A percentile compares a stretch with the other conserved stretches of the same genome.
Evolutionary conservation across 495 filamentous ascomycete genomes (phyloP).

Genomic region (Tuber magnatum): DNA sequence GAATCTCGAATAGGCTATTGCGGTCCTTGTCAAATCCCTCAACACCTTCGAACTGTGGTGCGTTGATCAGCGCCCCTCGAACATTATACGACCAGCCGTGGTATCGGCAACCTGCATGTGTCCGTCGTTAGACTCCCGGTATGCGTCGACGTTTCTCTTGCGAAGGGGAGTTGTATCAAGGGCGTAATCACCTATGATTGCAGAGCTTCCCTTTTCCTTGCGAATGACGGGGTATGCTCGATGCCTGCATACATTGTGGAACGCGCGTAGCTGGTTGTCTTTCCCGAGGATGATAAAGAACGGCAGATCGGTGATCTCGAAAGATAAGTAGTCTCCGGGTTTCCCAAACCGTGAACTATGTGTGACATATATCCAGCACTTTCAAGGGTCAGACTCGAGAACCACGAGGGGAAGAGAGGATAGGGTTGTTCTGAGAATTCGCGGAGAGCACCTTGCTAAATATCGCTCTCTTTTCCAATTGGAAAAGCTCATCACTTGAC

Average conservation of each 20-base stretch:
- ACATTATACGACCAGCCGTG: slow-evolving; percentile 59
- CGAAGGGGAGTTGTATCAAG: not conserved
- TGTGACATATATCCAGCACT: slow-evolving; percentile 52
- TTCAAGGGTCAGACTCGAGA: not conserved
- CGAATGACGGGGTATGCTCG: slow-evolving; percentile 53
- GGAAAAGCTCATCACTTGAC: slow-evolving; percentile 14
- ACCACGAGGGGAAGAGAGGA: not conserved
- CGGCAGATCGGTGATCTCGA: slow-evolving; percentile 47
- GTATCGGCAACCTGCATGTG: slow-evolving; percentile 48
- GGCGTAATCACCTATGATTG: slow-evolving; percentile 44
- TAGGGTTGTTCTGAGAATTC: slow-evolving; percentile 11
- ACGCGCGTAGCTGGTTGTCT: slow-evolving; percentile 50
- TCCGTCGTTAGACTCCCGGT: slow-evolving; percentile 2
- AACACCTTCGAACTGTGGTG: slow-evolving; percentile 51
- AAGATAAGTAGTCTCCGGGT: slow-evolving; percentile 49
- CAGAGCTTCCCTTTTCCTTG: slow-evolving; percentile 46
- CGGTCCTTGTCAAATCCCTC: slow-evolving; percentile 52
- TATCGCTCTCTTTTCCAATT: slow-evolving; percentile 14
- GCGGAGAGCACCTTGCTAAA: slow-evolving; percentile 13
- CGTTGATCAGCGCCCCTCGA: slow-evolving; percentile 52
- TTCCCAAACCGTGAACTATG: slow-evolving; percentile 47
- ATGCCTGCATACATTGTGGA: slow-evolving; percentile 56
- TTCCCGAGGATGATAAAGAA: slow-evolving; percentile 50
- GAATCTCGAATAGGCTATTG: slow-evolving; percentile 50
- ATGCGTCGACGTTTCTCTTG: not conserved